Evolutionary conservation across 257 asterid genomes (phyloP), one percentile per base, ranked within the genome.

Genomic region (Primulina tabacum): DNA sequence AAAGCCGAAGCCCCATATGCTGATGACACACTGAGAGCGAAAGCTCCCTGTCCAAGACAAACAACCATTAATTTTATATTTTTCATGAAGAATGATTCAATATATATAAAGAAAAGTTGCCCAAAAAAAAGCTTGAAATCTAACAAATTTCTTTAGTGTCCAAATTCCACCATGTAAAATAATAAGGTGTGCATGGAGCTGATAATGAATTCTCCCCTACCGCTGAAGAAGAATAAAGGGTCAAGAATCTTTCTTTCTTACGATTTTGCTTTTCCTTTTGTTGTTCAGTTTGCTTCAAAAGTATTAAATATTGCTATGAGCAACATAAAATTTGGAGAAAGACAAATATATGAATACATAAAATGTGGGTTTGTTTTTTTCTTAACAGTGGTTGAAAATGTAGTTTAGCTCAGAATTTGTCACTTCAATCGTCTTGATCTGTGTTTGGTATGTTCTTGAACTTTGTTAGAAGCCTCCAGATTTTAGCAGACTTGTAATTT

Each of bases 171-270:
- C 14, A 14, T 11, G 16, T 20, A 64, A 56, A 24, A 18, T 12
- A 62, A 33, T 26, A 32, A 6, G 38, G 33, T 47, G 55, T 47
- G 55, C 55, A 53, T 71, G 82, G 47, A 68, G 67, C 67, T 71
- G 83, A 78, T 59, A 75, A 55, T 7, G 74, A 77, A 68, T 26
- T 50, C 65, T 38, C 64, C 65, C 20, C 37, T 29, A 52, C 60
- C 72, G 53, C 21, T 32, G 38, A 34, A 35, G 47, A 62, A 65
- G 78, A 79, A 81, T 74, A 78, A 84, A 80, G 86, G 75, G 69
- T 70, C 63, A 76, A 65, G 86, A 81, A 80, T 84, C 85, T 80
- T 77, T 84, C 84, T 80, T 77, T 82, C 24, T 74, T 73, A 18
- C 57, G 65, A 8, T 74, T 70, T 78, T 78, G 71, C 79, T 81